Evolutionary conservation across 192 early-diverging fungal species (phyloP).

Genomic region (Umbelopsis ramanniana): DNA sequence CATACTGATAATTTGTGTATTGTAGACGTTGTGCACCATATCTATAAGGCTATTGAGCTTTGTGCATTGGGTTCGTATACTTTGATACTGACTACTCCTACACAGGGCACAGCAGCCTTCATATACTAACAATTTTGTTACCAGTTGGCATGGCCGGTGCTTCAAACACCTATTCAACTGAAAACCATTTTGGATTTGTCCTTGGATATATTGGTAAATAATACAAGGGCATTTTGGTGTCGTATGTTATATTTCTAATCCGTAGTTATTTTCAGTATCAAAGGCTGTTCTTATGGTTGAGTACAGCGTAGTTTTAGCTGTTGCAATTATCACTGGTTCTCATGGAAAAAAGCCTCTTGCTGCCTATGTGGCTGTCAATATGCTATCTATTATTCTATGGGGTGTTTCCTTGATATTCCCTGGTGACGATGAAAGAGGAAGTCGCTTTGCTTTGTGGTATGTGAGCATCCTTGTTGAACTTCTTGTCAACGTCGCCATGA

Average conservation of each 20-base stretch:
- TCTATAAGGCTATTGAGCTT: conserved; percentile 40
- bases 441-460: conserved; percentile 49
- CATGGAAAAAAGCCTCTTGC: conserved; percentile 22
- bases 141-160: conserved; percentile 39
- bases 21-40: conserved; percentile 42
- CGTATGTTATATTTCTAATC: background rate
- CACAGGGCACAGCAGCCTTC: background rate
- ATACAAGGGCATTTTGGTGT: background rate
- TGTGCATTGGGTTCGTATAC: conserved; percentile 28
- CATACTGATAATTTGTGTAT: background rate
- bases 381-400: conserved; percentile 35
- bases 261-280: conserved; percentile 24
- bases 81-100: background rate
- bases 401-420: conserved; percentile 28
- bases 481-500: conserved; percentile 35
- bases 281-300: conserved; percentile 37
- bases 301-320: conserved; percentile 30
- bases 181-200: conserved; percentile 29
- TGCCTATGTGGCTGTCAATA: conserved; percentile 35
- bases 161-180: conserved; percentile 7
- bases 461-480: conserved; percentile 47
- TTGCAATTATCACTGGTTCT: conserved; percentile 30
- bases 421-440: background rate
- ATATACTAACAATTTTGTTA: background rate
- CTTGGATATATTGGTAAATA: conserved; percentile 42